phyloP scores from a whole-genome alignment of 176 grass and related monocot genomes.

The Pontederia crassipes region DNA sequence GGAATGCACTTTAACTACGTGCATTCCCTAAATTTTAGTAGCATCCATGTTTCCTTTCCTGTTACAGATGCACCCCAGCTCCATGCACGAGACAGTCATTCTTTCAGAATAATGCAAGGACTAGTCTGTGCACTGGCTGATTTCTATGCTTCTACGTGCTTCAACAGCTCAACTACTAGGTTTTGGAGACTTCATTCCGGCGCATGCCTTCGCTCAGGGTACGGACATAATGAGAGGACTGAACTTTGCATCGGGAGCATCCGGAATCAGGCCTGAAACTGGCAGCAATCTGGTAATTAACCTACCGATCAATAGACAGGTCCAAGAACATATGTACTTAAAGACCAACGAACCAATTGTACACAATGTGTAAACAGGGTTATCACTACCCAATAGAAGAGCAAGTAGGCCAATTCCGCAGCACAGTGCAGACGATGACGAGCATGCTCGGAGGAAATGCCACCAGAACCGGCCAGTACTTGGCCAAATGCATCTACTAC shows the following conservation, averaged over 20 bases:
- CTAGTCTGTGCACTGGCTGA: too few relatives aligned
- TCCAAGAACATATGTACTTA: neutral
- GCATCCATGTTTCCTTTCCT: neutral
- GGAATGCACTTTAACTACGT: neutral
- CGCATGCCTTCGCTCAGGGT: conserved; percentile 33
- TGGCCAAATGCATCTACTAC: conserved; percentile 76
- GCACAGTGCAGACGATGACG: conserved; percentile 26
- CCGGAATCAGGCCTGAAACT: conserved; percentile 59
- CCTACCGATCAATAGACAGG: neutral
- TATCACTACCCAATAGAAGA: conserved; percentile 52
- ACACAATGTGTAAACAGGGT: conserved; percentile 25
- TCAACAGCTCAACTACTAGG: conserved; percentile 38
- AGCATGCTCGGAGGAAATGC: conserved; percentile 24
- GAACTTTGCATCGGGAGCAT: conserved; percentile 82
- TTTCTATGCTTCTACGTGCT: too few relatives aligned
- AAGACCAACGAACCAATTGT: neutral
- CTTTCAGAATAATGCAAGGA: too few relatives aligned
- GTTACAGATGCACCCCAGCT: neutral
- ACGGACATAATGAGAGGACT: conserved; percentile 31
- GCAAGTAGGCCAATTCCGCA: conserved; percentile 67
- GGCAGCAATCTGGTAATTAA: conserved; percentile 64
- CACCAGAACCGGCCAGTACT: conserved; percentile 12
- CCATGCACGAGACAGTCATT: too few relatives aligned
- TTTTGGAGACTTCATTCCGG: conserved; percentile 47
- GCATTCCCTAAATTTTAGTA: neutral